Evolutionary conservation across 2,329 filamentous ascomycete genomes (phyloP).

Genomic region (Neopestalotiopsis sp.): DNA sequence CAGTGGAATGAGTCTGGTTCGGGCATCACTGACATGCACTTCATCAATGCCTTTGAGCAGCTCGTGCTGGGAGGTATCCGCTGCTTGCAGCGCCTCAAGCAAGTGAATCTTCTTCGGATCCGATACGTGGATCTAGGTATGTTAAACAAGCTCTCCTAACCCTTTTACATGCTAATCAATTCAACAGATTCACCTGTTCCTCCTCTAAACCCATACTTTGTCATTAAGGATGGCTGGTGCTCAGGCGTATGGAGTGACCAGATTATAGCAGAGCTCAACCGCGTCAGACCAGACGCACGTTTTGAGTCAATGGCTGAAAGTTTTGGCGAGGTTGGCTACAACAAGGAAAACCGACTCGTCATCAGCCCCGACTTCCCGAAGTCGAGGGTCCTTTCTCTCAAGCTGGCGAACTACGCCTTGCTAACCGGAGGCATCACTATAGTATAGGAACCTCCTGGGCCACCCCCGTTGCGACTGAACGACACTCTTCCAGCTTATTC

Average conservation of each 20-base stretch:
- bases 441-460: constrained; percentile 24
- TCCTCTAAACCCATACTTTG: constrained; percentile 75
- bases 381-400: constrained; percentile 59
- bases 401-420: constrained; percentile 62
- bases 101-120: constrained; percentile 70
- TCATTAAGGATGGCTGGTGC: constrained; percentile 64
- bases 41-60: constrained; percentile 74
- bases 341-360: constrained; percentile 64
- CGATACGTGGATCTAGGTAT: constrained; percentile 75
- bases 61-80: constrained; percentile 69
- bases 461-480: neutral
- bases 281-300: constrained; percentile 60
- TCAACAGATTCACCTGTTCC: constrained; percentile 71
- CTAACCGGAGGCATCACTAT: constrained; percentile 47
- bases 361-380: constrained; percentile 62
- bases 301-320: constrained; percentile 70
- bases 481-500: neutral
- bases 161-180: neutral
- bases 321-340: constrained; percentile 64
- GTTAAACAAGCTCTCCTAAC: constrained; percentile 25
- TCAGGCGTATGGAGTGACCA: constrained; percentile 75
- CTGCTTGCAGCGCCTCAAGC: constrained; percentile 62
- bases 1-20: constrained; percentile 69
- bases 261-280: constrained; percentile 66
- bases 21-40: constrained; percentile 74